phyloP scores from a whole-genome alignment of 306 rosid species.

The Hippophae tibetana region DNA sequence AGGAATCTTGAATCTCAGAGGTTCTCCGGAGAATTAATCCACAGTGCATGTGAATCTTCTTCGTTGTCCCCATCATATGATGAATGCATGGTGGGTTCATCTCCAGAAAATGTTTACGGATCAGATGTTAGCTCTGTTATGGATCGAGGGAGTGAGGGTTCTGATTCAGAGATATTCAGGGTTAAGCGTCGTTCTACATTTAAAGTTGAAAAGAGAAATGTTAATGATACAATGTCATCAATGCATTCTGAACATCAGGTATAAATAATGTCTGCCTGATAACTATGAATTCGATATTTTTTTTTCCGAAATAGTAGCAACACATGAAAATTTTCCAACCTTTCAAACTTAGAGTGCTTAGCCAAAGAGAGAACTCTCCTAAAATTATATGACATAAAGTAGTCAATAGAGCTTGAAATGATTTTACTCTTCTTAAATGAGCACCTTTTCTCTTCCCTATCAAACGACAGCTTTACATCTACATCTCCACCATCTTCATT shows the following conservation, averaged over 20 bases:
- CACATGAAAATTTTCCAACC: not conserved
- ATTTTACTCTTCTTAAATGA: no score
- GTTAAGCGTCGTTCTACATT: constrained; percentile 84
- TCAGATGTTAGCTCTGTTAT: constrained; percentile 27
- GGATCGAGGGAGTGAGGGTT: constrained; percentile 59
- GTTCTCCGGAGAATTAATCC: constrained; percentile 27
- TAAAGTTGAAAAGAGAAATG: constrained; percentile 55
- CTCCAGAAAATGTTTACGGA: constrained; percentile 22
- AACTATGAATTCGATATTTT: not conserved
- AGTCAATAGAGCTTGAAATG: not conserved
- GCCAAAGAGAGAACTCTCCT: no score
- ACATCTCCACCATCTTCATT: no score
- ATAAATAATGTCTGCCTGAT: not conserved
- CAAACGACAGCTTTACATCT: no score
- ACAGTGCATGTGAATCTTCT: constrained; percentile 35
- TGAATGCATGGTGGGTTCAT: constrained; percentile 20
- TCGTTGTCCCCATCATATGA: constrained; percentile 29
- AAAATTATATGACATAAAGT: no score
- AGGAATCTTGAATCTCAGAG: constrained; percentile 30
- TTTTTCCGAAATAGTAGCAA: not conserved
- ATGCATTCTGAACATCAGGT: constrained; percentile 69
- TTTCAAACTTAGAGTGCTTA: no score
- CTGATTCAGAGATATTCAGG: constrained; percentile 77
- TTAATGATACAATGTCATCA: constrained; percentile 22
- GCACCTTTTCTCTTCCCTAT: no score